Evolutionary conservation across 2,329 filamentous ascomycete genomes (phyloP), one percentile per base, ranked within the genome.

Genomic region (Diplocarpon rosae): DNA sequence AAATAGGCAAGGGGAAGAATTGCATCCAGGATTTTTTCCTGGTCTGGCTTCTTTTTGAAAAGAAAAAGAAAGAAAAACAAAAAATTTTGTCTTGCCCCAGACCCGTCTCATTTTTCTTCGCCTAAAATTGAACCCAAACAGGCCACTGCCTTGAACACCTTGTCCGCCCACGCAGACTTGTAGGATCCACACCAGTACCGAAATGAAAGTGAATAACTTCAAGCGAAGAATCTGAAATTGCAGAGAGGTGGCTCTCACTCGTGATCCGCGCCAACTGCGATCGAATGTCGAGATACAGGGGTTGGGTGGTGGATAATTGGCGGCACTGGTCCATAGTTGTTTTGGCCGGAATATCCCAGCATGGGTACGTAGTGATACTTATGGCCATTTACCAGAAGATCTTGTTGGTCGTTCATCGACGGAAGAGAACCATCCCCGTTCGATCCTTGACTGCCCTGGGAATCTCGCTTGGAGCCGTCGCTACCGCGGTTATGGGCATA

Each of bases 401-500:
- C 34, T 5, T 10, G 29, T 2, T 10, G 29, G 11, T 16, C 34
- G 10, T 30, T 28, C 31, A 43, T 16, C 20, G 48, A 35, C 2
- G 42, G 42, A 15, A 45, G 41, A 17, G 38, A 47, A 6, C 27
- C 41, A 29, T 48, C 42, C 15, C 34, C 34, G 12, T 14, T 42
- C n/a, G 39, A 38, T 8, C 20, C 27, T 5, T 48, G 47, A 24
- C 47, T 55, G 39, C 46, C 47, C 5, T 48, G 43, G 7, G 51
- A 52, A 9, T 37, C 45, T 37, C 49, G 35, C 35, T 50, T 55
- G 11, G 48, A 41, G 7, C 17, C 36, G 30, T 39, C 34, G 38
- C 41, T 50, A 38, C 39, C 28, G 30, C 11, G 30, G n/a, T 32
- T 32, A 14, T 45, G 47, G 15, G 49, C 46, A 16, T 57, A 57